These are phyloP conservation scores for Colletotrichum ledebouriae DNA, from an alignment of 2,329 filamentous ascomycete genomes.

Conservation along the genomic window DNA sequence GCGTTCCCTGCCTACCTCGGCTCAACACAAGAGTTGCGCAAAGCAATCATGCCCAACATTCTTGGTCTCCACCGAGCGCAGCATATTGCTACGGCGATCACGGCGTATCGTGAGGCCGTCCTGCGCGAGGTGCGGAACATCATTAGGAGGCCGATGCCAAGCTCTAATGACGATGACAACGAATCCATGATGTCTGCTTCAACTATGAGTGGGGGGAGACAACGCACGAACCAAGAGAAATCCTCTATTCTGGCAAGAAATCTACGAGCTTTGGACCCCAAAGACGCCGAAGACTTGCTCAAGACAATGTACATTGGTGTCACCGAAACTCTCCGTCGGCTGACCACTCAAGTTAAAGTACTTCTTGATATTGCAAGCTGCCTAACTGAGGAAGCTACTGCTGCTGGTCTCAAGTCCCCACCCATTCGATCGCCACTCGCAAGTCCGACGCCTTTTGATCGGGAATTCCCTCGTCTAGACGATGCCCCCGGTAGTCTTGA, in stretches of 20 bases:
- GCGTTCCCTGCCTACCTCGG: constrained; percentile 83
- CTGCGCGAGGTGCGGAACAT: constrained; percentile 88
- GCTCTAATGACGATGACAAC: constrained; percentile 93
- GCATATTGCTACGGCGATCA: constrained; percentile 84
- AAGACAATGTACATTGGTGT: constrained; percentile 87
- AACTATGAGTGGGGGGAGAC: constrained; percentile 77
- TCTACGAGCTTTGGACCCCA: constrained; percentile 83
- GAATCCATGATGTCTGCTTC: constrained; percentile 90
- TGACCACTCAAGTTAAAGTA: constrained; percentile 93
- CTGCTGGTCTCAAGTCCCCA: constrained; percentile 60
- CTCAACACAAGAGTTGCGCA: constrained; percentile 77
- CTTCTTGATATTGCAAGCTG: constrained; percentile 93
- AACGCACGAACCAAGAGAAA: constrained; percentile 86
- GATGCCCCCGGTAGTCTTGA: constrained; percentile 54
- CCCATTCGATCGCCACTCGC: constrained; percentile 65
- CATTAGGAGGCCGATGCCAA: constrained; percentile 87
- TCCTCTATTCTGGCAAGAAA: constrained; percentile 91
- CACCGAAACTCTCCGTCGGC: constrained; percentile 85
- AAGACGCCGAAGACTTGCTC: constrained; percentile 87
- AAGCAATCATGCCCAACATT: constrained; percentile 77
- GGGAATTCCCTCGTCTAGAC: constrained; percentile 32
- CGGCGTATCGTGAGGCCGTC: constrained; percentile 85
- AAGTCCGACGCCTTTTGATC: constrained; percentile 57
- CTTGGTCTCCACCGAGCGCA: constrained; percentile 85
- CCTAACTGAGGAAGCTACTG: constrained; percentile 61